A percentile compares a stretch with the other conserved stretches of the same genome.
These are phyloP conservation scores for Amanita pallidorosea DNA, from an alignment of 768 basidiomycete species.

Conservation along the genomic window DNA sequence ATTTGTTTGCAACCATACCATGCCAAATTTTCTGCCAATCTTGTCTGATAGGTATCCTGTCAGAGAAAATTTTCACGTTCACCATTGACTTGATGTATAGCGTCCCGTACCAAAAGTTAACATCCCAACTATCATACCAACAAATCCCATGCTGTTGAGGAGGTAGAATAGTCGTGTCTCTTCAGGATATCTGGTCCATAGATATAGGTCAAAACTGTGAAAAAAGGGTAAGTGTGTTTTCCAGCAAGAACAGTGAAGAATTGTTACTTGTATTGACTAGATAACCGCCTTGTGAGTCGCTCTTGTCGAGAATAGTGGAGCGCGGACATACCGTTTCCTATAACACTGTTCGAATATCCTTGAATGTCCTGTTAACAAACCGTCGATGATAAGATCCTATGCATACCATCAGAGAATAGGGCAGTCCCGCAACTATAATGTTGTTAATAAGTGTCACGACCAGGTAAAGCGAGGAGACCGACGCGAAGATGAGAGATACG, in stretches of 20 bases:
- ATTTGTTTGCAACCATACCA: conserved; percentile 34
- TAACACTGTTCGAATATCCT: conserved; percentile 79
- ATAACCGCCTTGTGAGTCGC: not conserved
- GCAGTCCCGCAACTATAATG: conserved; percentile 69
- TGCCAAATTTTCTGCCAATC: conserved; percentile 79
- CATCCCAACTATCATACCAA: conserved; percentile 84
- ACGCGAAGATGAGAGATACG: conserved; percentile 84
- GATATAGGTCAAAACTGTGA: conserved; percentile 54
- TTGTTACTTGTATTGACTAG: conserved; percentile 59
- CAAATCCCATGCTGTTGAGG: conserved; percentile 67
- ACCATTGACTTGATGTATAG: not conserved
- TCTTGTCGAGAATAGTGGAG: not conserved
- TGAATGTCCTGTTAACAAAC: conserved; percentile 2
- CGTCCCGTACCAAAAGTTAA: conserved; percentile 45
- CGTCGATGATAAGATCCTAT: not conserved
- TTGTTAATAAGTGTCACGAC: not conserved
- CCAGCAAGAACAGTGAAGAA: not conserved
- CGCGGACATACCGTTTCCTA: conserved; percentile 53
- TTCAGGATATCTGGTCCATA: conserved; percentile 49
- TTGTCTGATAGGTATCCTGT: conserved; percentile 74
- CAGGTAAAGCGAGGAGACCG: conserved; percentile 15
- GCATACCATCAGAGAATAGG: conserved; percentile 72
- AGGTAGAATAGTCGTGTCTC: conserved; percentile 49
- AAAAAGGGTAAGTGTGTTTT: not conserved
- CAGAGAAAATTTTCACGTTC: not conserved